Base-by-base conservation (phyloP, 768 basidiomycete species). In the Termitomyces sp. region DNA sequence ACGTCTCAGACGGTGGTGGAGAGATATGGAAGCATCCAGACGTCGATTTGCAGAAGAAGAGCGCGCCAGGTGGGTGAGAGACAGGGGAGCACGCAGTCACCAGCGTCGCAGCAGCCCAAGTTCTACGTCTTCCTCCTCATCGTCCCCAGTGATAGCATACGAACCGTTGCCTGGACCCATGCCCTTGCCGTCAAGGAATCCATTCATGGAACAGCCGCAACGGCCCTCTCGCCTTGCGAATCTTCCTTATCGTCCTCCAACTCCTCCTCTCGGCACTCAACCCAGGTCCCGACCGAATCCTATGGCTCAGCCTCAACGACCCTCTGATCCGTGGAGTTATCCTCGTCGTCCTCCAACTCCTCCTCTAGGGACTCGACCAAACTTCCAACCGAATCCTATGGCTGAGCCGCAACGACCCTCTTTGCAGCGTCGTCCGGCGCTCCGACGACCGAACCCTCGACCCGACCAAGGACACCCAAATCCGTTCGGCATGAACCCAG, bases 11-110 rank as follows among this genome's bases (percentile, higher is more conserved):
- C 73, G 74, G 29, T 29, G 29, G 29, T 3, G 3, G 4, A 29
- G 29, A 62, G 64, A 79, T 22, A 83, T 81, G 1, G 75, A 79
- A 58, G 68, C 68, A 28, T 69, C 73, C 60, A 64, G 75, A 42
- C n/a, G n/a, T n/a, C n/a, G n/a, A n/a, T n/a, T n/a, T n/a, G n/a
- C n/a, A n/a, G n/a, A n/a, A n/a, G n/a, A n/a, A n/a, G n/a, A n/a
- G n/a, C n/a, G n/a, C n/a, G n/a, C n/a, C n/a, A n/a, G n/a, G n/a
- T n/a, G n/a, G n/a, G n/a, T n/a, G n/a, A n/a, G n/a, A n/a, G n/a
- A n/a, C n/a, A n/a, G n/a, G n/a, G n/a, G n/a, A n/a, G n/a, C 51
- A 65, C 7, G 58, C 69, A 36, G 75, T 75, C n/a, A n/a, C n/a
- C n/a, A n/a, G n/a, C n/a, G 53, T 4, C 60, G 39, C 10, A 53